Evolutionary conservation across 2,329 filamentous ascomycete species (phyloP).

Genomic region (Pseudogymnoascus sp.): DNA sequence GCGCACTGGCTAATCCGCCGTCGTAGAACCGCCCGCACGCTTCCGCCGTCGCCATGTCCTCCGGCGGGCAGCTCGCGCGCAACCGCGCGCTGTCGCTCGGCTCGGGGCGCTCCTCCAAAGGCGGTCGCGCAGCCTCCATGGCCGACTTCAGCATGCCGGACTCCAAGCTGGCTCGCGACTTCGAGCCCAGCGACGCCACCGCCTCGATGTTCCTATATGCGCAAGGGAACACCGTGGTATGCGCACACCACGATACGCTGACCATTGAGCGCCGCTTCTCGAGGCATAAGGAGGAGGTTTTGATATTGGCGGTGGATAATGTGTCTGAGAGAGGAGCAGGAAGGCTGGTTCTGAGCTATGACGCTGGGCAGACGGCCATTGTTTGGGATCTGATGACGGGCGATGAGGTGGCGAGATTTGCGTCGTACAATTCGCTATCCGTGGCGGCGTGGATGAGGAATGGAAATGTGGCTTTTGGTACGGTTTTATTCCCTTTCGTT

Average conservation of each 20-base stretch:
- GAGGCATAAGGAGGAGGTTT: constrained; percentile 72
- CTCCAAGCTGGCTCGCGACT: constrained; percentile 44
- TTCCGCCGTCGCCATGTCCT: constrained; percentile 45
- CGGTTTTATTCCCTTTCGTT: constrained; percentile 25
- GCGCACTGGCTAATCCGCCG: constrained; percentile 23
- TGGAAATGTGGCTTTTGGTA: constrained; percentile 94
- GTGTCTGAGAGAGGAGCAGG: constrained; percentile 80
- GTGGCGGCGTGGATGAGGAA: constrained; percentile 94
- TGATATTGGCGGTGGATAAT: constrained; percentile 81
- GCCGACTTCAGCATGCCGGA: constrained; percentile 47
- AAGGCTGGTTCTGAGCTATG: constrained; percentile 84
- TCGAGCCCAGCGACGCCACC: constrained; percentile 85
- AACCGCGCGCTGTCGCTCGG: constrained; percentile 52
- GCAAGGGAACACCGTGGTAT: constrained; percentile 72
- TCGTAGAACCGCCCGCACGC: constrained; percentile 13
- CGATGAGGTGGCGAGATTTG: constrained; percentile 83
- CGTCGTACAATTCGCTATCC: constrained; percentile 77
- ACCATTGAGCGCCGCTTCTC: constrained; percentile 82
- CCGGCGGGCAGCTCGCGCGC: constrained; percentile 43
- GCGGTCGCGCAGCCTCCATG: constrained; percentile 33
- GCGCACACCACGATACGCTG: constrained; percentile 85
- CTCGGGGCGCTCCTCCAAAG: constrained; percentile 46
- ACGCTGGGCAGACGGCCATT: constrained; percentile 82
- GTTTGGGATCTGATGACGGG: constrained; percentile 95
- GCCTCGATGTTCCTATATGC: constrained; percentile 86